A percentile compares a stretch with the other conserved stretches of the same genome.
phyloP scores from a whole-genome alignment of 2,329 filamentous ascomycete species.

The Trichoderma guizhouense region DNA sequence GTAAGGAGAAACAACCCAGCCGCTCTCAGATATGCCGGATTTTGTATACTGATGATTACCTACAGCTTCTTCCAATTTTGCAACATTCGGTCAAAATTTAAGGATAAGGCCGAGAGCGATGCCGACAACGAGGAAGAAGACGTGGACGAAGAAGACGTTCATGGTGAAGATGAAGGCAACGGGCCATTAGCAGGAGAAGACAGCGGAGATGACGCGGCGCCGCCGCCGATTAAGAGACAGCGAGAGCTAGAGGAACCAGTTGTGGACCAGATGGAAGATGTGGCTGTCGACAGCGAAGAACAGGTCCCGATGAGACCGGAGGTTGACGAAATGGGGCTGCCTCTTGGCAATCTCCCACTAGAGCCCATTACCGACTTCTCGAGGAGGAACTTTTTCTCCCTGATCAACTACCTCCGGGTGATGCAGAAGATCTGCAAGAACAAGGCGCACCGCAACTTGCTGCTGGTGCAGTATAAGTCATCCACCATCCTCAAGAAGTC shows the following conservation, averaged over 20 bases:
- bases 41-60: not conserved
- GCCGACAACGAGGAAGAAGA: slow-evolving; percentile 25
- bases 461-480: slow-evolving; percentile 94
- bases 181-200: slow-evolving; percentile 40
- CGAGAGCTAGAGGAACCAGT: slow-evolving; percentile 42
- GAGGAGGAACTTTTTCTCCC: slow-evolving; percentile 89
- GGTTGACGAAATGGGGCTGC: slow-evolving; percentile 86
- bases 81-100: slow-evolving; percentile 60
- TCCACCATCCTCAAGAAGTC: slow-evolving; percentile 88
- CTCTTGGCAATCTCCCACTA: slow-evolving; percentile 64
- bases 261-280: slow-evolving; percentile 25
- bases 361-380: slow-evolving; percentile 86
- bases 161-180: slow-evolving; percentile 30
- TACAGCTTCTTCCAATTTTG: slow-evolving; percentile 88
- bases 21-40: not conserved
- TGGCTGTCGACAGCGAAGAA: slow-evolving; percentile 24
- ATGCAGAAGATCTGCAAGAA: slow-evolving; percentile 97
- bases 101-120: slow-evolving; percentile 33
- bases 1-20: slow-evolving; percentile 42
- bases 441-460: slow-evolving; percentile 89
- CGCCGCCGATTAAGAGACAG: slow-evolving; percentile 72
- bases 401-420: slow-evolving; percentile 91
- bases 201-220: slow-evolving; percentile 74
- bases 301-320: slow-evolving; percentile 47
- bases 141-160: slow-evolving; percentile 23